Evolutionary conservation across 2,329 filamentous ascomycete species (phyloP), one percentile per base, ranked within the genome.

Genomic region (Eurotiales sp.): DNA sequence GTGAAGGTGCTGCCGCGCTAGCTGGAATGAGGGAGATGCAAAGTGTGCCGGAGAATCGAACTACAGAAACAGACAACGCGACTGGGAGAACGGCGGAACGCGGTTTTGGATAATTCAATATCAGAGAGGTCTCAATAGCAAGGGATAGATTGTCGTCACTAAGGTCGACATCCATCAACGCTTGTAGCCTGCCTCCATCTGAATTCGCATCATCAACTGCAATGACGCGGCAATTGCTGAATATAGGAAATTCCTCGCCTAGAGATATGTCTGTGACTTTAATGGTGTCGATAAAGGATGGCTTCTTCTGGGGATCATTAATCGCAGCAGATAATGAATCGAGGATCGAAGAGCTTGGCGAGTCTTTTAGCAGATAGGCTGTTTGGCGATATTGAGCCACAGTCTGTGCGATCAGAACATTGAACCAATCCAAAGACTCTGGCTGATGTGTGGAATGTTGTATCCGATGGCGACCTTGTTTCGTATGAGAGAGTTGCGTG

Each of bases 351-450:
- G 72, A 69, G 4, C 69, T 72, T 2, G 70, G 70, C 5, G 69
- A 71, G 56, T 76, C 72, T 64, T 93, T 90, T 60, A 97, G 87
- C 57, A 93, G 85, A 61, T 95, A 88, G 2, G 93, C 93, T 63
- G 97, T 95, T 59, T 87, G 89, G 54, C 93, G 81, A 62, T 97
- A 88, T 69, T 99, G 93, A 0, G 93, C 92, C 58, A 99, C 95
- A 0, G 93, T 96, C 72, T 99, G 93, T 2, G 91, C 93, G 46
- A 97, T 85, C 50, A 99, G 77, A 22, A 99, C 93, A 66, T 99
- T 99, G 79, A 99, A 97, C 93, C 93, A 99, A 71, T 99, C 93
- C 55, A 99, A 73, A 52, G 88, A 95, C 71, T 99, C 93, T 1
- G 93, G 93, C 70, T 97, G 93, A 69, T 99, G 93, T 54, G 89